phyloP scores from a whole-genome alignment of 73 alveolate genomes.

The Paramecium tetraurelia region DNA sequence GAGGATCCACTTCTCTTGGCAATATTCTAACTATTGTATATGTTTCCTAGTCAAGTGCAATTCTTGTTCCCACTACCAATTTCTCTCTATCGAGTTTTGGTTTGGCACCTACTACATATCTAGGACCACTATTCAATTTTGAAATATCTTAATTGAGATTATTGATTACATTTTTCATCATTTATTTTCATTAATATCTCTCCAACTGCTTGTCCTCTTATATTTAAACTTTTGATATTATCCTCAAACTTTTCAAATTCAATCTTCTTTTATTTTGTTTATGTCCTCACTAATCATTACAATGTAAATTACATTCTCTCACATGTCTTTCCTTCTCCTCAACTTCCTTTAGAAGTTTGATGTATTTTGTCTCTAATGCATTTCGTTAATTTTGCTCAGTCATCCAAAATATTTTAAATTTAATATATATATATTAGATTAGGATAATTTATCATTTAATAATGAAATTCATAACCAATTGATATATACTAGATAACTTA shows the following conservation, averaged over 20 bases:
- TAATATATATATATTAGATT: not conserved
- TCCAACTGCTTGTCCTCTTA: conserved; percentile 97
- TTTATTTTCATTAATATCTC: conserved; percentile 89
- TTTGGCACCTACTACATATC: conserved; percentile 98
- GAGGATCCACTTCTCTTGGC: conserved; percentile 99
- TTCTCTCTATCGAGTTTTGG: conserved; percentile 87
- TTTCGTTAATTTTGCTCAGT: not conserved
- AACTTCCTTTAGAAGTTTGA: not conserved
- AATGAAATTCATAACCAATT: too few species aligned
- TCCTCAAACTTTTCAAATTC: conserved; percentile 89
- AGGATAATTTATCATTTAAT: not conserved
- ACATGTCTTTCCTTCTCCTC: conserved; percentile 6
- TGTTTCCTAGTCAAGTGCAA: conserved; percentile 82
- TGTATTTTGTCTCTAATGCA: not conserved
- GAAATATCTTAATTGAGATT: conserved; percentile 71
- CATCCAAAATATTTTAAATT: not conserved
- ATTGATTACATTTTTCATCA: conserved; percentile 73
- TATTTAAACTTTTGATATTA: conserved; percentile 86
- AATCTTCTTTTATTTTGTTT: conserved; percentile 63
- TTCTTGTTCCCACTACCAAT: conserved; percentile 77
- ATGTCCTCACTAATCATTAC: conserved; percentile 62
- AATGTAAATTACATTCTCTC: not conserved
- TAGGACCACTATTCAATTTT: conserved; percentile 97
- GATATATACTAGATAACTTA: not conserved
- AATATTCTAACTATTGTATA: conserved; percentile 96